Base-by-base conservation (phyloP, 2,329 filamentous ascomycete species). In the Neopestalotiopsis rosae region DNA sequence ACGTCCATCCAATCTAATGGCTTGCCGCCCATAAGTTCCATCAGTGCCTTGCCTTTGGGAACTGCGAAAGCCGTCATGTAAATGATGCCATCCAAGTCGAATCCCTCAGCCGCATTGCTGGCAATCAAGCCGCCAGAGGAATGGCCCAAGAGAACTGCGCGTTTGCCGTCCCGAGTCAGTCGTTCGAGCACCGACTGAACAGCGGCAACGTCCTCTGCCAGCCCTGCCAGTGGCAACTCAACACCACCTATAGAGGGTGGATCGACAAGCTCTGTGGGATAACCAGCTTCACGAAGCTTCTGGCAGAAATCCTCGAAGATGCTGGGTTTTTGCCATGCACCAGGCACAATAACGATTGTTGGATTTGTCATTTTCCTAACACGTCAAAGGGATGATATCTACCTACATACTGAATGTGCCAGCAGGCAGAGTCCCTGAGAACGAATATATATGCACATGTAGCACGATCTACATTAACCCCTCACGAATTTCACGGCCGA, bases 1-100 rank as follows among this genome's bases (percentile, higher is more conserved):
- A 70, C n/a, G 2, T 67, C 14, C 68, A 72, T 72, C 71, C 71
- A 72, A 6, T 67, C 70, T 13, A 71, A 49, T 2, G 67, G 68
- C 34, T 69, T 42, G 5, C 68, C 70, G 6, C 71, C 71, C 20
- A 71, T 56, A 45, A 72, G 59, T 30, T 71, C 67, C 17, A 72
- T 61, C 62, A 69, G 3, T 1, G 65, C 59, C 24, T 59, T 64
- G 6, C 68, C 68, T 17, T 30, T 65, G 12, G 68, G 68, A n/a
- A 69, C 67, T 61, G 65, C 62, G 56, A 69, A 69, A 7, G 65
- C 68, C 9, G 68, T 52, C 6, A 67, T 17, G 38, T 58, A 69
- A 49, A 69, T 61, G 61, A 69, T 65, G 20, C 68, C 68, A 20
- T 40, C 59, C n/a, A 69, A 65, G 38, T 57, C 30, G 14, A n/a